Conservation (phyloP, 306 rosid species). For the Rosa chinensis region DNA sequence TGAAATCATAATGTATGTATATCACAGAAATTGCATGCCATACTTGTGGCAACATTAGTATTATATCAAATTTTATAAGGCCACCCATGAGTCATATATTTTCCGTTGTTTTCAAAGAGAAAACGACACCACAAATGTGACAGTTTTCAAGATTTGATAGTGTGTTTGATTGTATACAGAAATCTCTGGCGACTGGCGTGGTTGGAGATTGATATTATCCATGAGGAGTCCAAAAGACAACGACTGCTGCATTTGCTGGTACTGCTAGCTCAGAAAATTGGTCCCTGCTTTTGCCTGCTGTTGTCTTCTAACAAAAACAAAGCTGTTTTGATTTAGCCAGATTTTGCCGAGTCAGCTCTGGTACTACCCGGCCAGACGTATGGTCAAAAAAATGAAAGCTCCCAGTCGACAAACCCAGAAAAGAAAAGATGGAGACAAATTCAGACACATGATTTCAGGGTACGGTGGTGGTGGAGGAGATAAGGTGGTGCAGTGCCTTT, state of each 20-base stretch:
- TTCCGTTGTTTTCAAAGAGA: not conserved
- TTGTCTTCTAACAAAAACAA: constrained; percentile 35
- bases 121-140: not conserved
- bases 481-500: constrained; percentile 31
- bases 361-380: not conserved
- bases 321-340: constrained; percentile 21
- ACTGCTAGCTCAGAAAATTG: constrained; percentile 15
- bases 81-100: not conserved
- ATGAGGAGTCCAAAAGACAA: constrained; percentile 29
- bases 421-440: constrained; percentile 27
- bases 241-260: constrained; percentile 8
- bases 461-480: constrained; percentile 29
- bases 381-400: constrained; percentile 35
- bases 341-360: constrained; percentile 14
- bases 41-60: not conserved
- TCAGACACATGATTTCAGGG: constrained; percentile 31
- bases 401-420: constrained; percentile 30
- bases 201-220: constrained; percentile 27
- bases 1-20: not conserved
- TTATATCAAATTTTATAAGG: not conserved
- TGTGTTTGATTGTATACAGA: constrained; percentile 2
- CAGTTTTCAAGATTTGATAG: not conserved
- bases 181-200: constrained; percentile 22
- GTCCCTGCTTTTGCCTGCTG: constrained; percentile 40
- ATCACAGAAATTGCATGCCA: constrained; percentile 2